Evolutionary conservation across 129 eudicot species (phyloP), one percentile per base, ranked within the genome.

Genomic region (Scalesia atractyloides): DNA sequence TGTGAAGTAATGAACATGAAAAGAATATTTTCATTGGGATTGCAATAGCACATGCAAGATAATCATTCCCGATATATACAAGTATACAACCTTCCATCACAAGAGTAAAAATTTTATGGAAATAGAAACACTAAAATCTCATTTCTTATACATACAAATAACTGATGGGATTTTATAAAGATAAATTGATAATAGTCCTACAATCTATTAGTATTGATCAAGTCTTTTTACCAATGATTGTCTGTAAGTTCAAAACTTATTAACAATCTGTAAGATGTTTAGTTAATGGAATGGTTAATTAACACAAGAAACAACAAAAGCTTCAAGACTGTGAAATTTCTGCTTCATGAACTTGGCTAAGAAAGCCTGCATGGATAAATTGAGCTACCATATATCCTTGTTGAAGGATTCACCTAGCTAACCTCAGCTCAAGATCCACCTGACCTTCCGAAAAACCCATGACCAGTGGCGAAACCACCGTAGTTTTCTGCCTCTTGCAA

Each of bases 391-490:
- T 30, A 30, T 79, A 63, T 66, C 69, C 69, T 46, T 64, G 66
- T 76, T 81, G 67, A 33, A 37, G 70, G 81, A 51, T 41, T 82
- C 84, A 22, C 90, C 90, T 63, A 85, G 95, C 81, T 76, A 76
- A 76, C 79, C 90, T 88, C 36, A 88, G 80, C 82, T 88, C 95
- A 66, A 88, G 95, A 85, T 88, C 95, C 61, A 85, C 72, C 13
- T 78, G 84, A 33, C 85, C 88, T 63, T 70, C 59, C 49, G 58
- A n/a, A 30, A 50, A 52, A 30, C 50, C 49, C 19, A 52, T 39
- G 8, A 76, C 43, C 22, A 70, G 53, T 8, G 83, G 77, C 43
- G 70, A 20, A 53, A 52, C 46, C 46, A 20, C 57, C 2, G 64
- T 50, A 5, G 73, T 84, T 83, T 84, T 87, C 65, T 24, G 86